Percentiles rank a stretch among this genome's conserved stretches.
Conservation (phyloP, 306 rosid species). For the Ochetophila trinervis region DNA sequence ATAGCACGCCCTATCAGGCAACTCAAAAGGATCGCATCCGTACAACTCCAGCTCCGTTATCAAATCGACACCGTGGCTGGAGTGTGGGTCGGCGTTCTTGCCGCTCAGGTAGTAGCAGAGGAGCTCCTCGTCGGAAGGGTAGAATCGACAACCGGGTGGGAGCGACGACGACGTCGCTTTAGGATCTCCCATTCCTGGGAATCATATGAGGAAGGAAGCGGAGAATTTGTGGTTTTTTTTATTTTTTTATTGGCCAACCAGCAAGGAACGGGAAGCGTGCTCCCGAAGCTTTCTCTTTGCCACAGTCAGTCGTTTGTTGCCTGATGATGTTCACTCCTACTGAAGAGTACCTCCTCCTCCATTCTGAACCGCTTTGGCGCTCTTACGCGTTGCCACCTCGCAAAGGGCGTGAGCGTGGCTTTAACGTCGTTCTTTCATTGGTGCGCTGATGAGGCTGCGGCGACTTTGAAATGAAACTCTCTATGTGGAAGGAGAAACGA, state of each 20-base stretch:
- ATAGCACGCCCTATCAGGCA: constrained; percentile 47
- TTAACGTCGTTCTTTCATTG: neutral
- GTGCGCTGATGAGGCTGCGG: neutral
- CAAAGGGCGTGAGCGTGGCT: neutral
- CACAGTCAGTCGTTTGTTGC: too few species aligned
- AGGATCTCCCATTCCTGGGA: constrained; percentile 34
- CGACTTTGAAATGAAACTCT: neutral
- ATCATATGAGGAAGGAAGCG: neutral
- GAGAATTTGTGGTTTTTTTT: constrained; percentile 9
- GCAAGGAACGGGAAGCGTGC: constrained; percentile 28
- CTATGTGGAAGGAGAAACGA: neutral
- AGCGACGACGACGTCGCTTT: constrained; percentile 28
- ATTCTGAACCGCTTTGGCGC: neutral
- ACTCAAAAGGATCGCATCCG: constrained; percentile 43
- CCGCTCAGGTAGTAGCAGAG: constrained; percentile 43
- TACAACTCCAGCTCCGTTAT: constrained; percentile 52
- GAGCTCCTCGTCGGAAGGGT: constrained; percentile 63
- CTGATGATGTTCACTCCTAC: too few species aligned
- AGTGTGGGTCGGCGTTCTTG: constrained; percentile 30
- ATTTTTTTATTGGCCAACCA: neutral
- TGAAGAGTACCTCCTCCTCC: constrained; percentile 2
- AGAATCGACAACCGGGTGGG: constrained; percentile 56
- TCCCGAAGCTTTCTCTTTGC: constrained; percentile 20
- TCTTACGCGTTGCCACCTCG: neutral
- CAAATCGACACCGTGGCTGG: constrained; percentile 19